Evolutionary conservation across 495 filamentous ascomycete genomes (phyloP), one percentile per base, ranked within the genome.

Genomic region (Xylaria telfairii): DNA sequence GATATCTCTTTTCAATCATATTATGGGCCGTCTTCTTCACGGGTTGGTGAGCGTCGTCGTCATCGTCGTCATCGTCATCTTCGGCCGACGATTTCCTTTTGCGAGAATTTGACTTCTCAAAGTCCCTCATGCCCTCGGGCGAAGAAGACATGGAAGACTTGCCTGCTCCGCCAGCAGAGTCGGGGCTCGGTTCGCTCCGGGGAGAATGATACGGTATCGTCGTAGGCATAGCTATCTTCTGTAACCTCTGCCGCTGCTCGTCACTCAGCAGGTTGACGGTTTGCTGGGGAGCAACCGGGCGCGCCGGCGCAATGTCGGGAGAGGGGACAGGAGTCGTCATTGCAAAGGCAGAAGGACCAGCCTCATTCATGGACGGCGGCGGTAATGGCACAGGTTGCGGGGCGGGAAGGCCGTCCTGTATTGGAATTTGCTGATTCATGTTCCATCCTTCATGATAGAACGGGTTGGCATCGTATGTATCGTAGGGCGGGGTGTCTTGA

Each of bases 11-110:
- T 81, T 99, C 95, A 69, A 99, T 97, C 86, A 97, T 94, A 76
- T 97, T 98, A 78, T 99, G 95, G 21, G 95, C 93, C 54, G 94
- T 95, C 84, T 97, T 97, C 85, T 97, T 97, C 12, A 93, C 87
- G 1, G 94, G 93, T 46, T 91, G 90, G 49, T 92, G 89, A 76
- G 89, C 88, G 8, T 84, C 86, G 30, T 84, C 81, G 13, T 85
- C 85, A 39, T 84, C 81, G 4, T 85, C 83, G 39, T 87, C 85
- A 8, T 84, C 80, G 4, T 83, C 83, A 28, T 80, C 74, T 15
- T 87, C 87, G 34, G 83, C 79, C 1, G 89, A 89, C 2, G 86
- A 87, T 81, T 93, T 93, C 41, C 91, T 85, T 75, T 93, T 93
- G 66, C 84, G 81, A 68, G 77, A 81, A 73, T 79, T 79, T 61